Base-by-base conservation (phyloP, 2,329 filamentous ascomycete species). In the Trichothecium roseum region DNA sequence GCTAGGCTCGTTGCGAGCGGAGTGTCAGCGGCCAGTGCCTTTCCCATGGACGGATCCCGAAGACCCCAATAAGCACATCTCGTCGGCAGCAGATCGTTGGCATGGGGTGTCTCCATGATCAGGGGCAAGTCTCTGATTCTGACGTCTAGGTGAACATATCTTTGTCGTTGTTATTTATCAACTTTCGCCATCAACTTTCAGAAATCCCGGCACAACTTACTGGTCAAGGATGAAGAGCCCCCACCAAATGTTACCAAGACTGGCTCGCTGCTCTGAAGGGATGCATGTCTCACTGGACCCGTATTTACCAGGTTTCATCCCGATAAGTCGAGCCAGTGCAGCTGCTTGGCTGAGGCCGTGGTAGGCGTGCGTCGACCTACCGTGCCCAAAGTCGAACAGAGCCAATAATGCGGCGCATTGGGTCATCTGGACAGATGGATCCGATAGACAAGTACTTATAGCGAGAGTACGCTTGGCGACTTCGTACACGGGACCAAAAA, bases 221-320 rank as follows among this genome's bases (percentile, higher is more conserved):
- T 33, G 31, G 13, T 33, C 31, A 15, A 33, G 31, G 13, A 33
- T 33, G 20, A 33, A 33, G 17, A 33, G 18, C 8, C 17, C 31
- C 31, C 31, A 33, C 31, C 31, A 33, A 7, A 26, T 12, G n/a
- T n/a, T n/a, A n/a, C n/a, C n/a, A n/a, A n/a, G n/a, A 17, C 10
- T 20, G 16, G 17, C 4, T n/a, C 20, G 20, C 20, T 24, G 20
- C 20, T 13, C 6, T 4, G 5, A 32, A 13, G n/a, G n/a, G n/a
- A 26, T 26, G 10, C 8, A 18, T 20, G 31, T 18, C 31, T 24
- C 20, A 10, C 10, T 10, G 6, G 20, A 24, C 20, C 10, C 6
- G 20, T 24, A 10, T 6, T 24, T 24, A 6, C 10, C 10, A 10
- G 20, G 20, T 10, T 10, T 24, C 6, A 24, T 24, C 6, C 20